Evolutionary conservation across 1,284 basidiomycete genomes (phyloP).

Genomic region (Puccinia horiana): DNA sequence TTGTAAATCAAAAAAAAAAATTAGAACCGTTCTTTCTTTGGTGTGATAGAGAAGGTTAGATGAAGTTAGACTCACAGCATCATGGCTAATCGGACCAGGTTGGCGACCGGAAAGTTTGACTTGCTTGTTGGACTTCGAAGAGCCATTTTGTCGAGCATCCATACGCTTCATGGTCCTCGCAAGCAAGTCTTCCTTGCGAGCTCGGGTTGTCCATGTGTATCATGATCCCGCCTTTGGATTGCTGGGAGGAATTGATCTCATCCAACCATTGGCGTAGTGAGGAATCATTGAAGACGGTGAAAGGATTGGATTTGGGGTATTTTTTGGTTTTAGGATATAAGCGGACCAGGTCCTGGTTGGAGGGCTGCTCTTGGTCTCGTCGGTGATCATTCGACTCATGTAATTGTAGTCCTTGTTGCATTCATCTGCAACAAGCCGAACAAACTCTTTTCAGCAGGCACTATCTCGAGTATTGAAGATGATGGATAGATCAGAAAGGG

Average conservation of each 20-base stretch:
- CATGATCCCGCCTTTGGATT: not conserved
- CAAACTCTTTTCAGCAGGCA: not conserved
- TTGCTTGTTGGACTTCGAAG: too few species aligned
- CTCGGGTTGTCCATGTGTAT: not conserved
- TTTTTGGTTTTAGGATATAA: constrained; percentile 5
- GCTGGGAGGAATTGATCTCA: not conserved
- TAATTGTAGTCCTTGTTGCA: not conserved
- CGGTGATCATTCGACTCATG: not conserved
- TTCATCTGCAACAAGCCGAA: not conserved
- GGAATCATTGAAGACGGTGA: not conserved
- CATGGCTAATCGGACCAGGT: not conserved
- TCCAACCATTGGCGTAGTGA: not conserved
- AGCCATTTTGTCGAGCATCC: not conserved
- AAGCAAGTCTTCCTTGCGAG: not conserved
- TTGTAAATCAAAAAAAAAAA: not conserved
- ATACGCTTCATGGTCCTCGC: not conserved
- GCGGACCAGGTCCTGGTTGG: not conserved
- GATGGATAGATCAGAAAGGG: not conserved
- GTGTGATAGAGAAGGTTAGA: too few species aligned
- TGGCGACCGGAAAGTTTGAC: not conserved
- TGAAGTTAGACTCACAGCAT: not conserved
- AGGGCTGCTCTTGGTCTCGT: not conserved
- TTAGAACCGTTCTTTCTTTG: too few species aligned
- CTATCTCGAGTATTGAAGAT: not conserved
- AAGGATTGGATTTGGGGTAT: not conserved